Percentiles rank a stretch among this genome's conserved stretches.
Conservation (phyloP, 208 protist genomes). For the Kentomonas sorsogonicus region DNA sequence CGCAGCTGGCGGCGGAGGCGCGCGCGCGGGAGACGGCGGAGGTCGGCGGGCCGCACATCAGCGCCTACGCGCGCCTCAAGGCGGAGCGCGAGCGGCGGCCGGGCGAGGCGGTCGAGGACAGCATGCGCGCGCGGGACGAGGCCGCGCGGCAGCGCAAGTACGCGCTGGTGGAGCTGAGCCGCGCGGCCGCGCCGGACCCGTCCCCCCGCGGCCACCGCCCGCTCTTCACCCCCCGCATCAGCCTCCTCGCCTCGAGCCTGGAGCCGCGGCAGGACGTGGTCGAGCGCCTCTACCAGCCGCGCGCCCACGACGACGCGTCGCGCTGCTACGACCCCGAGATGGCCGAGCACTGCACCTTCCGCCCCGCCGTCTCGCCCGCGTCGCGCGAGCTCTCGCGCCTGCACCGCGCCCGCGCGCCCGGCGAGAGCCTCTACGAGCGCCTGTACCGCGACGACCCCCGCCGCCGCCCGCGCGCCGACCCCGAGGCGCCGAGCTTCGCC, state of each 20-base stretch:
- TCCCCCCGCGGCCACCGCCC: neutral
- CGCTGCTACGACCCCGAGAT: constrained; percentile 27
- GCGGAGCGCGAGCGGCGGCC: constrained; percentile 17
- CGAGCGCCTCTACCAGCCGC: constrained; percentile 45
- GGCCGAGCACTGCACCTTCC: constrained; percentile 48
- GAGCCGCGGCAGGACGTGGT: constrained; percentile 35
- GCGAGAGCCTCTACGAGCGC: constrained; percentile 25
- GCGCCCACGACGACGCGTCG: neutral
- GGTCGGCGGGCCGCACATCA: constrained; percentile 38
- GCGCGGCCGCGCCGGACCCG: constrained; percentile 6
- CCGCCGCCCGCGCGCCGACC: constrained; percentile 20
- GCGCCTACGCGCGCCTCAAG: constrained; percentile 41
- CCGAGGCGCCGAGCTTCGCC: constrained; percentile 2
- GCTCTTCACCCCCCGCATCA: constrained; percentile 44
- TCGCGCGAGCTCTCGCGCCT: constrained; percentile 32
- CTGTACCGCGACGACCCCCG: constrained; percentile 42
- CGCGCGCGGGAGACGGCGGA: constrained; percentile 22
- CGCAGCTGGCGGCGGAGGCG: constrained; percentile 24
- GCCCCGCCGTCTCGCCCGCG: constrained; percentile 29
- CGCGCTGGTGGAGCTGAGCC: constrained; percentile 29
- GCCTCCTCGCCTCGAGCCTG: constrained; percentile 33
- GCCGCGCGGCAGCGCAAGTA: constrained; percentile 48
- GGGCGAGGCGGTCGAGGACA: constrained; percentile 40
- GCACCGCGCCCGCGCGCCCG: constrained; percentile 25
- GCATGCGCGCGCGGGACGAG: constrained; percentile 43